Percentiles rank a stretch among this genome's conserved stretches.
phyloP scores from a whole-genome alignment of 2,329 filamentous ascomycete genomes.

The Aspergillus sp. region DNA sequence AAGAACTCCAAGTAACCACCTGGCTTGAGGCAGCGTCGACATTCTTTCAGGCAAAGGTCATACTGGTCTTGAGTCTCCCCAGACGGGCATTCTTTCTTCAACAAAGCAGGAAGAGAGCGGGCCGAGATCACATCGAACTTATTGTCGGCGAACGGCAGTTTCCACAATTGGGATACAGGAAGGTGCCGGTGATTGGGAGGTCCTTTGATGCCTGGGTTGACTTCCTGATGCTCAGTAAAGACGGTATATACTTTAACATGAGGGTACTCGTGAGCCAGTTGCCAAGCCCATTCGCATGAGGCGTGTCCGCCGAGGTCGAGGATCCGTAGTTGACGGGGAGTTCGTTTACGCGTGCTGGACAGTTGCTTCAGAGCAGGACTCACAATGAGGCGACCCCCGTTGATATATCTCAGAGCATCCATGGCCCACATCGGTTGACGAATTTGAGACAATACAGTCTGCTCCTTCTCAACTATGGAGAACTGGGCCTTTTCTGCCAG shows the following conservation, averaged over 20 bases:
- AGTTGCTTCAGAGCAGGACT: constrained; percentile 51
- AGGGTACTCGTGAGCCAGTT: constrained; percentile 81
- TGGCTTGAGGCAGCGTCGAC: constrained; percentile 87
- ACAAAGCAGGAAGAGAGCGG: constrained; percentile 78
- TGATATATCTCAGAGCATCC: constrained; percentile 61
- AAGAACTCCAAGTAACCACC: constrained; percentile 91
- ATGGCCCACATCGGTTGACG: constrained; percentile 62
- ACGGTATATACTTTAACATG: constrained; percentile 87
- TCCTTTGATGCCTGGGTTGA: constrained; percentile 74
- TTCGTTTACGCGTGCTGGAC: constrained; percentile 25
- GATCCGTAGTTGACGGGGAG: constrained; percentile 61
- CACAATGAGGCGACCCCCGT: constrained; percentile 61
- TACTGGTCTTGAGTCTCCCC: constrained; percentile 79
- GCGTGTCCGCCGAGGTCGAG: constrained; percentile 85
- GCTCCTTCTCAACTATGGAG: constrained; percentile 67
- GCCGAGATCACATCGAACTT: constrained; percentile 93
- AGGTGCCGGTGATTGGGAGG: constrained; percentile 86
- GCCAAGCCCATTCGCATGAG: constrained; percentile 94
- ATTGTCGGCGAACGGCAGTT: constrained; percentile 79
- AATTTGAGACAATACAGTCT: constrained; percentile 74
- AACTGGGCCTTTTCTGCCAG: constrained; percentile 50
- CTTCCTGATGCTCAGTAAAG: constrained; percentile 71
- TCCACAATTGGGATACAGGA: constrained; percentile 72
- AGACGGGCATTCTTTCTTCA: constrained; percentile 67
- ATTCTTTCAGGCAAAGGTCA: constrained; percentile 80